A percentile compares a stretch with the other conserved stretches of the same genome.
phyloP scores from a whole-genome alignment of 148 eudicot genomes.

The Persicaria tinctoria region DNA sequence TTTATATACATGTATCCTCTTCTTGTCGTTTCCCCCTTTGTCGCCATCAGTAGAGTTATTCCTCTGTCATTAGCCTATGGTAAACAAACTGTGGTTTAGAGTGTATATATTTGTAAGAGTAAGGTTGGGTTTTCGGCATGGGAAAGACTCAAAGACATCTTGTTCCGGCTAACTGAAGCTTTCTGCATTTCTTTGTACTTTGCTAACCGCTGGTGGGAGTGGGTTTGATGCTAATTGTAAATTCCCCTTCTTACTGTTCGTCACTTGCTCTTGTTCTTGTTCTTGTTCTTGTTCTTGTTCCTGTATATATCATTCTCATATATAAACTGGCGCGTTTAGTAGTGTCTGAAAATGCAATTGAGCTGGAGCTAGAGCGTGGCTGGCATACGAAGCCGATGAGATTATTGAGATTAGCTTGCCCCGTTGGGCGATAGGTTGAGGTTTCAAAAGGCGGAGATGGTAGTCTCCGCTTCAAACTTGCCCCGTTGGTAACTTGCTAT shows the following conservation, averaged over 20 bases:
- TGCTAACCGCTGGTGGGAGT: not conserved
- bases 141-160: no score
- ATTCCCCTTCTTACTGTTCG: not conserved
- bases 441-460: no score
- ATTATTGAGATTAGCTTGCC: no score
- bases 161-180: not conserved
- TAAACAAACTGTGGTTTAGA: not conserved
- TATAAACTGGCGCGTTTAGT: no score
- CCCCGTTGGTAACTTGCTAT: no score
- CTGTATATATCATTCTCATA: no score
- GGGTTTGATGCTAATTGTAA: slow-evolving; percentile 9
- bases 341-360: not conserved
- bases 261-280: not conserved
- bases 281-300: not conserved
- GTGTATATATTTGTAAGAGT: not conserved
- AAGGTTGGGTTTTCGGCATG: not conserved
- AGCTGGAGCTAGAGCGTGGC: not conserved
- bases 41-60: not conserved
- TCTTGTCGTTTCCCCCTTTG: not conserved
- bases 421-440: no score
- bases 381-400: no score
- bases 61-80: not conserved
- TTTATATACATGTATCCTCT: not conserved
- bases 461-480: no score
- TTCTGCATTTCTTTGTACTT: not conserved